phyloP scores from a whole-genome alignment of 106 monocot genomes.

The Apostasia shenzhenica region DNA sequence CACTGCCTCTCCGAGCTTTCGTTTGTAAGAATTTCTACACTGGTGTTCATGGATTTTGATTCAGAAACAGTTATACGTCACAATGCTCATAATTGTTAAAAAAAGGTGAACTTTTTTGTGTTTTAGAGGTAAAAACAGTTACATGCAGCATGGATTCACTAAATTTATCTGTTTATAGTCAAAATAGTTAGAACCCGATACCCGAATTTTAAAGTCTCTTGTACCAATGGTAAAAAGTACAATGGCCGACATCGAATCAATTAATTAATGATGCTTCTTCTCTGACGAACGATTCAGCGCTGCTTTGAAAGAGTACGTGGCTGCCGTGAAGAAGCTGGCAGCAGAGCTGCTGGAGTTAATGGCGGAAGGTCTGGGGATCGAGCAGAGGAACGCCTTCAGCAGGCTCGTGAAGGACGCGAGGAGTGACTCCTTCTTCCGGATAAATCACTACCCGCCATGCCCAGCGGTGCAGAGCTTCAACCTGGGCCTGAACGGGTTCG shows the following conservation, averaged over 20 bases:
- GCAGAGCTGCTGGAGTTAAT: slow-evolving; percentile 41
- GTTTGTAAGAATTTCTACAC: background rate
- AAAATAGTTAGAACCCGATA: no score
- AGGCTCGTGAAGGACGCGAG: slow-evolving; percentile 29
- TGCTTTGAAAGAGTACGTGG: slow-evolving; percentile 42
- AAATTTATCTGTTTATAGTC: no score
- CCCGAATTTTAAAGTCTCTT: no score
- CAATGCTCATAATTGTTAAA: background rate
- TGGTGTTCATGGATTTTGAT: background rate
- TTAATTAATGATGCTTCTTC: background rate
- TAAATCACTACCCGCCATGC: slow-evolving; percentile 67
- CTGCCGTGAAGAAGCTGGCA: slow-evolving; percentile 25
- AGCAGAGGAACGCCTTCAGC: slow-evolving; percentile 25
- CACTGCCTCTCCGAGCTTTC: slow-evolving; percentile 1
- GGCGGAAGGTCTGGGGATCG: slow-evolving; percentile 45
- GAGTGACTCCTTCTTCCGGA: slow-evolving; percentile 48
- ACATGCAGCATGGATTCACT: no score
- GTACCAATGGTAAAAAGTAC: background rate
- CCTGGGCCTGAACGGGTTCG: slow-evolving; percentile 36
- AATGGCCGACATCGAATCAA: background rate
- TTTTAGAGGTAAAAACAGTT: no score
- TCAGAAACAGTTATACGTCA: background rate
- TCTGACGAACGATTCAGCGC: slow-evolving; percentile 17
- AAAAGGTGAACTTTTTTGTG: no score
- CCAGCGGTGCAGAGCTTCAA: slow-evolving; percentile 18